Evolutionary conservation across 75 land plant species (phyloP).

Genomic region (Cupressus sempervirens): DNA sequence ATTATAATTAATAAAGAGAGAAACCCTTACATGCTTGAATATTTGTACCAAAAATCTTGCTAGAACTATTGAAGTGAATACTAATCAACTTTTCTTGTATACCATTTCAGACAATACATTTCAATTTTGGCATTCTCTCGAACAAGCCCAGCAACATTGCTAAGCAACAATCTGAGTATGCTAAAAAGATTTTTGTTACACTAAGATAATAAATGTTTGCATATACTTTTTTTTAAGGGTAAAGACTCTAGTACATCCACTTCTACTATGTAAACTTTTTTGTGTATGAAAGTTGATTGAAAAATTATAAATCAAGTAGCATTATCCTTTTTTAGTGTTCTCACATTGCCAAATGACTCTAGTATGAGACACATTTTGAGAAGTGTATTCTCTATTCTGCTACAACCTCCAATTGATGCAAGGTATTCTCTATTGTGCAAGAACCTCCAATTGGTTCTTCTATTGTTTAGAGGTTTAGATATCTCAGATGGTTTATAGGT

Average conservation of each 20-base stretch:
- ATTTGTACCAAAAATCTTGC: slow-evolving; percentile 89
- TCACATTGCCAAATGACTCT: slow-evolving; percentile 95
- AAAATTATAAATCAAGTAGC: slow-evolving; percentile 85
- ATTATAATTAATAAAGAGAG: no score
- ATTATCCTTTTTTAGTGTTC: slow-evolving; percentile 76
- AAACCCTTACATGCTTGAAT: no score
- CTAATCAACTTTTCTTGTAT: slow-evolving; percentile 96
- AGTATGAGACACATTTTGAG: slow-evolving; percentile 74
- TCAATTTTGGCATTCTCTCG: neutral
- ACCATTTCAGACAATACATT: neutral
- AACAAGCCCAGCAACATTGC: neutral
- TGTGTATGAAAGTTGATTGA: neutral
- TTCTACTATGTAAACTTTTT: neutral
- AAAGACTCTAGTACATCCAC: no score
- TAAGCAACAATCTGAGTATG: no score
- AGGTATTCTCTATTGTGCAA: slow-evolving; percentile 70
- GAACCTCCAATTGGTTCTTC: slow-evolving; percentile 64
- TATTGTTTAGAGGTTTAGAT: neutral
- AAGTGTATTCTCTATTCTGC: no score
- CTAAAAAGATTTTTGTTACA: no score
- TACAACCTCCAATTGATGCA: no score
- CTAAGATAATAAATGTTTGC: no score
- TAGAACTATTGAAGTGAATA: slow-evolving; percentile 78
- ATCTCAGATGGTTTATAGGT: neutral
- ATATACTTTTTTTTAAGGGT: no score